Percentiles rank a stretch among this genome's conserved stretches.
These are phyloP conservation scores for Paraphoma sp. DNA, from an alignment of 2,329 filamentous ascomycete genomes.

Conservation along the genomic window DNA sequence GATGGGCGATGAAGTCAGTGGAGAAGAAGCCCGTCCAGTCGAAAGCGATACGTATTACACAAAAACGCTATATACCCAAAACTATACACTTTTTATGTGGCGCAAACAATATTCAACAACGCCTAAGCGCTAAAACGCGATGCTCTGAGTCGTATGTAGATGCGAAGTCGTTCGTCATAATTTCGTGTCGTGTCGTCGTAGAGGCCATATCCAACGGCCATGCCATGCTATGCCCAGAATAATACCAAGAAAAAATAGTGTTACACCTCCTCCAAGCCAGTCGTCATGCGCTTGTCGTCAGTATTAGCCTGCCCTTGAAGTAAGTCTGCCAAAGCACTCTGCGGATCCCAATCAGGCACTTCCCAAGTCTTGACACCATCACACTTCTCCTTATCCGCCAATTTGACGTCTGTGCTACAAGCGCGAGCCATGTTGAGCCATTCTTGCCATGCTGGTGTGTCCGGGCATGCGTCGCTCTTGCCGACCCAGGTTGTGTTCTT, in stretches of 20 bases:
- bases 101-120: neutral
- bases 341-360: conserved; percentile 44
- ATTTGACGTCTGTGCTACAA: conserved; percentile 22
- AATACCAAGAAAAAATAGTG: neutral
- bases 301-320: conserved; percentile 25
- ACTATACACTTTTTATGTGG: neutral
- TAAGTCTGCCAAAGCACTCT: conserved; percentile 24
- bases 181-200: neutral
- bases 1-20: neutral
- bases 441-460: conserved; percentile 50
- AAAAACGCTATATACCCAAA: neutral
- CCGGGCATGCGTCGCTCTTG: conserved; percentile 49
- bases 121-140: neutral
- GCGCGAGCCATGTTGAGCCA: conserved; percentile 49
- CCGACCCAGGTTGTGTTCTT: conserved; percentile 53
- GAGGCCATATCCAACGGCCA: neutral
- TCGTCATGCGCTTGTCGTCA: conserved; percentile 21
- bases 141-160: neutral
- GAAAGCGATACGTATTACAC: neutral
- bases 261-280: conserved; percentile 24
- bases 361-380: conserved; percentile 35
- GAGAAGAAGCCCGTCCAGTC: neutral
- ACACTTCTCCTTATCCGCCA: conserved; percentile 10
- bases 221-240: neutral
- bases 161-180: neutral